Percentiles rank a stretch among this genome's conserved stretches.
These are phyloP conservation scores for Hypomyces rosellus DNA, from an alignment of 2,329 filamentous ascomycete genomes.

Conservation along the genomic window DNA sequence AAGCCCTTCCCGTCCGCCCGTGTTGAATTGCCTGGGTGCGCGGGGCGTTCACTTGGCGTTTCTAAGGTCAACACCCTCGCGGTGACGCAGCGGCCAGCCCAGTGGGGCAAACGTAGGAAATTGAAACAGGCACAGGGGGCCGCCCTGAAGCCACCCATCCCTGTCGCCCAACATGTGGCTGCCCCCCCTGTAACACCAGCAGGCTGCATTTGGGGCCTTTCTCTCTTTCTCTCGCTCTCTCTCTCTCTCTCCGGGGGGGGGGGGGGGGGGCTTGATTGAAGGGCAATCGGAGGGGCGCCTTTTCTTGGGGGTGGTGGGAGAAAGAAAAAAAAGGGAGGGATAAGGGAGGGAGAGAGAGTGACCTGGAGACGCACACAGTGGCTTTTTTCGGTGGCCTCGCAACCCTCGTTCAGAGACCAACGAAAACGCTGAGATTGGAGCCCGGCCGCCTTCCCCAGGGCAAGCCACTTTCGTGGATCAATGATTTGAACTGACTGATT, in stretches of 20 bases:
- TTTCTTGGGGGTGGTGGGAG: no score
- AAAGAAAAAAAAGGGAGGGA: no score
- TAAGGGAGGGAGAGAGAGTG: neutral
- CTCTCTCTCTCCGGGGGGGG: no score
- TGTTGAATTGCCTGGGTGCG: constrained; percentile 5
- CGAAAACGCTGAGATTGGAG: no score
- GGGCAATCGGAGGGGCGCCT: no score
- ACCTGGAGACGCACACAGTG: neutral
- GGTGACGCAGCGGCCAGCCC: constrained; percentile 13
- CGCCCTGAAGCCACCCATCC: constrained; percentile 6
- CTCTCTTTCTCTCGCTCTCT: no score
- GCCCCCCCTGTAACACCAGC: constrained; percentile 4
- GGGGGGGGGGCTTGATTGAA: no score
- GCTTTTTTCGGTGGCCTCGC: neutral
- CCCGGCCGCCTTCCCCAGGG: no score
- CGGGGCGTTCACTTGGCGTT: constrained; percentile 1
- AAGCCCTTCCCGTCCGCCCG: constrained; percentile 9
- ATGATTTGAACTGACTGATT: no score
- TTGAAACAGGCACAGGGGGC: constrained; percentile 17
- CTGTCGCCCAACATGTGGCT: constrained; percentile 4
- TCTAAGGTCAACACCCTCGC: neutral
- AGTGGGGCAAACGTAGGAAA: constrained; percentile 15
- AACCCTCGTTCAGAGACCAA: no score
- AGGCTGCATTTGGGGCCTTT: neutral
- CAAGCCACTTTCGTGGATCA: neutral